phyloP scores from a whole-genome alignment of 2,329 filamentous ascomycete genomes.

The Colletotrichum sp. region DNA sequence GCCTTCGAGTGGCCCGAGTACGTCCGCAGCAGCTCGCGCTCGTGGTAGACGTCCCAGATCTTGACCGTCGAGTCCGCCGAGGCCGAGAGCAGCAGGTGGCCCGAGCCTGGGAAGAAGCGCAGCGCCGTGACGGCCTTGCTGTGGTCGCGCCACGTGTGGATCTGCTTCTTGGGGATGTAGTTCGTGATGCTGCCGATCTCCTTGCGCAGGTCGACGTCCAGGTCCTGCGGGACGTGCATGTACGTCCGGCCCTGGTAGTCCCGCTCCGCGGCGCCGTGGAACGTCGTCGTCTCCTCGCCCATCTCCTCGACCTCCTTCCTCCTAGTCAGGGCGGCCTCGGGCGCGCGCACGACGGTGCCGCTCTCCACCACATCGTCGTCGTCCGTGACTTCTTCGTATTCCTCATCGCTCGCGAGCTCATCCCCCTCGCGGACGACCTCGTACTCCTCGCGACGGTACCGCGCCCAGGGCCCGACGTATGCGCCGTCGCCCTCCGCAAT shows the following conservation, averaged over 20 bases:
- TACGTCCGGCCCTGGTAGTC: conserved; percentile 97
- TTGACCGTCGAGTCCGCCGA: conserved; percentile 90
- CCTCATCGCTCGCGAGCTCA: conserved; percentile 78
- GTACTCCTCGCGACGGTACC: conserved; percentile 75
- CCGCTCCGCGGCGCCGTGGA: conserved; percentile 82
- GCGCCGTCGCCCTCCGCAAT: conserved; percentile 86
- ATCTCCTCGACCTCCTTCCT: conserved; percentile 64
- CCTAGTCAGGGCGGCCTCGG: conserved; percentile 56
- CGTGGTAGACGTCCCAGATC: conserved; percentile 93
- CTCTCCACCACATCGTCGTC: conserved; percentile 71
- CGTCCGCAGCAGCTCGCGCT: conserved; percentile 86
- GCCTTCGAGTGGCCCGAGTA: conserved; percentile 91
- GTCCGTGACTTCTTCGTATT: conserved; percentile 79
- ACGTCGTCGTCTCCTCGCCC: conserved; percentile 82
- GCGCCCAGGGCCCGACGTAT: conserved; percentile 95
- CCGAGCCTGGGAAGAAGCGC: conserved; percentile 87
- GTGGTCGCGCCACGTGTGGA: conserved; percentile 88
- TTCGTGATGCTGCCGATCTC: conserved; percentile 83
- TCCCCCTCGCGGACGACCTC: conserved; percentile 78
- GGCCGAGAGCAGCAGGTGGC: conserved; percentile 88
- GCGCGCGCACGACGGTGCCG: conserved; percentile 64
- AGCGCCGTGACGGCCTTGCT: conserved; percentile 85
- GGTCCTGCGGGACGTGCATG: conserved; percentile 94
- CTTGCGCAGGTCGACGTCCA: conserved; percentile 85
- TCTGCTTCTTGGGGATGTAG: conserved; percentile 91